phyloP scores from a whole-genome alignment of 305 asterid genomes.

The Solanum hybrid region DNA sequence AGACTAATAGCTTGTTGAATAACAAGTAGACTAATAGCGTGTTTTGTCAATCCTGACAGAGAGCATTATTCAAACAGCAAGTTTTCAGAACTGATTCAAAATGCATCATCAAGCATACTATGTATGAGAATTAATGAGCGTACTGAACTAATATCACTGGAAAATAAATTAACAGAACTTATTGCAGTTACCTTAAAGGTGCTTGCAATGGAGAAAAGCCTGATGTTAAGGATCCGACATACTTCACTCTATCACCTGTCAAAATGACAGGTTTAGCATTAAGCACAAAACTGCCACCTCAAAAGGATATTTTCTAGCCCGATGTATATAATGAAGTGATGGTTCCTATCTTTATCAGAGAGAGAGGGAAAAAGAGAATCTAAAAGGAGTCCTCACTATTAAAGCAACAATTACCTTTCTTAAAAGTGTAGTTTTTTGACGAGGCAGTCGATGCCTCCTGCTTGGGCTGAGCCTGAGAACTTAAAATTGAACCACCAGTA shows the following conservation, averaged over 20 bases:
- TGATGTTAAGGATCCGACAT: conserved; percentile 47
- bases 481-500: conserved; percentile 61
- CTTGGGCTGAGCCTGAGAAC: conserved; percentile 75
- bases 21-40: neutral
- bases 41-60: neutral
- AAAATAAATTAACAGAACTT: neutral
- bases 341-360: neutral
- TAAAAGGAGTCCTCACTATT: neutral
- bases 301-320: neutral
- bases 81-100: neutral
- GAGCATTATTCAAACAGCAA: neutral
- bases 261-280: conserved; percentile 12
- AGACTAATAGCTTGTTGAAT: neutral
- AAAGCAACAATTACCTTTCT: conserved; percentile 37
- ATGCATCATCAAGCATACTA: neutral
- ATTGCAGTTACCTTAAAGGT: conserved; percentile 41
- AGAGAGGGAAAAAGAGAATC: neutral
- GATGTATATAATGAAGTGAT: neutral
- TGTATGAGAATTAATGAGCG: neutral
- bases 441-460: conserved; percentile 92
- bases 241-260: conserved; percentile 85
- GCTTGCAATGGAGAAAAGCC: conserved; percentile 48
- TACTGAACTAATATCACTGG: neutral
- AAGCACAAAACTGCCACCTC: neutral
- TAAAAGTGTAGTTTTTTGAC: conserved; percentile 62